Percentiles rank a stretch among this genome's conserved stretches.
phyloP scores from a whole-genome alignment of 352 stramenopile genomes.

The Albugo laibachii region DNA sequence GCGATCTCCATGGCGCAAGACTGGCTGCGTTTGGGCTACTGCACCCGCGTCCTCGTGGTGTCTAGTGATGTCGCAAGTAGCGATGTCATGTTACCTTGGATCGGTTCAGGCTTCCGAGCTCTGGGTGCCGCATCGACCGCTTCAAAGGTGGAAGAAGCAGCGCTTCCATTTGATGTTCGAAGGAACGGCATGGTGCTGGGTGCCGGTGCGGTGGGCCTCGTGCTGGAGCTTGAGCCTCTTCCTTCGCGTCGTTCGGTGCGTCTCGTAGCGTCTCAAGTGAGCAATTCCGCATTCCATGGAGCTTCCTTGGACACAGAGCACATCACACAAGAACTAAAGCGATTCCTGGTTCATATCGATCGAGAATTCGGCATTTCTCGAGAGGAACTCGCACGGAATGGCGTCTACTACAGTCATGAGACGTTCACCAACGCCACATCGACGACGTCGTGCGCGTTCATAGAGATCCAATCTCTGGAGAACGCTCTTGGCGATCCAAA shows the following conservation, averaged over 20 bases:
- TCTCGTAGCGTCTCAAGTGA: slow-evolving; percentile 86
- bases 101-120: slow-evolving; percentile 87
- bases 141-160: slow-evolving; percentile 44
- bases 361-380: slow-evolving; percentile 82
- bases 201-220: slow-evolving; percentile 69
- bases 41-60: slow-evolving; percentile 88
- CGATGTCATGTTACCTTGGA: slow-evolving; percentile 81
- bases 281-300: slow-evolving; percentile 92
- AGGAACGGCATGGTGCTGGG: slow-evolving; percentile 90
- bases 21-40: slow-evolving; percentile 84
- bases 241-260: slow-evolving; percentile 18
- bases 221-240: slow-evolving; percentile 28
- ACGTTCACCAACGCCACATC: slow-evolving; percentile 90
- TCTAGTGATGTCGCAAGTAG: slow-evolving; percentile 85
- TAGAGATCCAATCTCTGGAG: slow-evolving; percentile 69
- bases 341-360: slow-evolving; percentile 80
- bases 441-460: slow-evolving; percentile 84
- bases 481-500: slow-evolving; percentile 33
- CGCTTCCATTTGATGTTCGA: slow-evolving; percentile 83
- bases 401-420: slow-evolving; percentile 95
- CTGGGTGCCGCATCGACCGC: slow-evolving; percentile 85
- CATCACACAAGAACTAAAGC: slow-evolving; percentile 82
- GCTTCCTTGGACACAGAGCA: slow-evolving; percentile 86
- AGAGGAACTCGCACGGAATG: slow-evolving; percentile 76
- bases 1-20: slow-evolving; percentile 86